phyloP scores from a whole-genome alignment of 345 rosid genomes.

The Hibiscus mutabilis region DNA sequence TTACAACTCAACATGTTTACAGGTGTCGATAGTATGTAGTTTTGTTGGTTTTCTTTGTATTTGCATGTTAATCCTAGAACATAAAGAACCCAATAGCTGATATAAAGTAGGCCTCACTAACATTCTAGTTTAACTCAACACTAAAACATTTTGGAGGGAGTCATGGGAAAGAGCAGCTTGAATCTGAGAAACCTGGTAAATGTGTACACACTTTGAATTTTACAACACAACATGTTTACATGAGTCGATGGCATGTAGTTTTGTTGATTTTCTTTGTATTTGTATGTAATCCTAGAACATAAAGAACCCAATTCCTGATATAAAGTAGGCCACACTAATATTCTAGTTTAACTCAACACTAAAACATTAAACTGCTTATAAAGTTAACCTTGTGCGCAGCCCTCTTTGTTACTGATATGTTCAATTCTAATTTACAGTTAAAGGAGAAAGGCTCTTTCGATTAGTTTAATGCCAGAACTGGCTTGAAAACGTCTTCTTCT shows the following conservation, averaged over 20 bases:
- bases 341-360: neutral
- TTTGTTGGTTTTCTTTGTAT: neutral
- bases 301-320: neutral
- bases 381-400: neutral
- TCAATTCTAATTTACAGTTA: neutral
- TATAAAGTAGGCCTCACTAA: neutral
- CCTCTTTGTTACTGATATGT: neutral
- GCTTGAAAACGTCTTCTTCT: neutral
- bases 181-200: slow-evolving; percentile 86
- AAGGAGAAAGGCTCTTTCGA: neutral
- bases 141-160: slow-evolving; percentile 68
- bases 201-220: neutral
- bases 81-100: neutral
- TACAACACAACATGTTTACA: neutral
- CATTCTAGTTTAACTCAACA: neutral
- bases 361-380: neutral
- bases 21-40: neutral
- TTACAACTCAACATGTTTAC: neutral
- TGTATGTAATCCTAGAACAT: neutral
- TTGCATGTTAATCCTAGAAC: neutral
- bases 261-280: neutral
- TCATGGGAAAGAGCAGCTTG: slow-evolving; percentile 92
- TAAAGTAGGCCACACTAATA: neutral
- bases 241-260: neutral
- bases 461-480: neutral